Percentiles rank a stretch among this genome's conserved stretches.
Evolutionary conservation across 164 flowering plant species (phyloP).

Genomic region (Stephania yunnanensis): DNA sequence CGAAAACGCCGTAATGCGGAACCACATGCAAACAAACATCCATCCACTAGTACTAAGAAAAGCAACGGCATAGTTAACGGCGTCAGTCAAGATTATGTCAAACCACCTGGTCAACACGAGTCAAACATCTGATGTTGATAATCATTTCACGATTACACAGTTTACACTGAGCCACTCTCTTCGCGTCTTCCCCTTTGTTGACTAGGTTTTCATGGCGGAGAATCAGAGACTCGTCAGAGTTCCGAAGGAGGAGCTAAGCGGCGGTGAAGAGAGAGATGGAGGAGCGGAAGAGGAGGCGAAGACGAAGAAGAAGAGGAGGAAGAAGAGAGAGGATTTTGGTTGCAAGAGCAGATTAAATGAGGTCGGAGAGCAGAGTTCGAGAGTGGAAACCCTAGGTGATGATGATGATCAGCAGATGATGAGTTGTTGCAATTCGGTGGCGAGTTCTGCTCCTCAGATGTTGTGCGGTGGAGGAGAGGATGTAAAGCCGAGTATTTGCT

Average conservation of each 20-base stretch:
- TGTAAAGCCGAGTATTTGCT: constrained; percentile 8
- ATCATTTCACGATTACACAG: background rate
- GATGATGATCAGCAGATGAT: background rate
- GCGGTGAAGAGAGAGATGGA: constrained; percentile 1
- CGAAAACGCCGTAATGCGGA: too few relatives aligned
- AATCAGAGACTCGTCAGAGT: constrained; percentile 14
- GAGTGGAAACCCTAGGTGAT: constrained; percentile 16
- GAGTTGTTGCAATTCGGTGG: background rate
- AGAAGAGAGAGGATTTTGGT: background rate
- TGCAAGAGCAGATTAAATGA: background rate
- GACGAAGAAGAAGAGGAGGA: constrained; percentile 9
- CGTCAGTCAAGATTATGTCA: background rate
- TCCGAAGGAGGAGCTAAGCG: constrained; percentile 11
- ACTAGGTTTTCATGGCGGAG: constrained; percentile 30
- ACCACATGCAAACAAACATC: too few relatives aligned
- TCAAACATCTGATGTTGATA: constrained; percentile 11
- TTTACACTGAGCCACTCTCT: background rate
- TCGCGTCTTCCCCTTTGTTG: background rate
- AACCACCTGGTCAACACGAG: constrained; percentile 19
- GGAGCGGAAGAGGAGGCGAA: background rate
- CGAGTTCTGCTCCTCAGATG: background rate
- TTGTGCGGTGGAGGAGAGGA: constrained; percentile 3
- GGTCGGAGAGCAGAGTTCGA: constrained; percentile 6
- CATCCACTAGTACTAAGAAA: background rate
- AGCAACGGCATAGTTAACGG: background rate